phyloP scores from a whole-genome alignment of 768 basidiomycete species.

The Psilocybe subaeruginosa region DNA sequence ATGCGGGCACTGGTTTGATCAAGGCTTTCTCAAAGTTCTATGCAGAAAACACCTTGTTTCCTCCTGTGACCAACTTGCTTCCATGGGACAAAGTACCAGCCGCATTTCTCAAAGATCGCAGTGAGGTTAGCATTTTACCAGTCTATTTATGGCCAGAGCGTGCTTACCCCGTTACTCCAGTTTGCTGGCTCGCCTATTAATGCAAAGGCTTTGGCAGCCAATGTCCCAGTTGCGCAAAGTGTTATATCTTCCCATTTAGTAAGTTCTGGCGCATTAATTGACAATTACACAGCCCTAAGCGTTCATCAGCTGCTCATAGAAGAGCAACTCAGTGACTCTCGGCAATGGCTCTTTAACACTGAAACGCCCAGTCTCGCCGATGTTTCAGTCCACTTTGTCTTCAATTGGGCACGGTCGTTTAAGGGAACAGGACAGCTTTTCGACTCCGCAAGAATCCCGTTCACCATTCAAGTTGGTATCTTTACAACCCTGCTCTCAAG shows the following conservation, averaged over 20 bases:
- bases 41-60: slow-evolving; percentile 46
- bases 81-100: slow-evolving; percentile 52
- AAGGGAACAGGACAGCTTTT: slow-evolving; percentile 37
- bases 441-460: slow-evolving; percentile 39
- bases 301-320: slow-evolving; percentile 32
- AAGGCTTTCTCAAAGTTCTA: slow-evolving; percentile 52
- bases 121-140: slow-evolving; percentile 34
- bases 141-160: neutral
- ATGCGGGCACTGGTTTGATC: slow-evolving; percentile 47
- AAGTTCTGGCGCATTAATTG: slow-evolving; percentile 9
- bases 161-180: slow-evolving; percentile 24
- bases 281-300: neutral
- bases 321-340: slow-evolving; percentile 50
- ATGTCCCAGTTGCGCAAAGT: slow-evolving; percentile 35
- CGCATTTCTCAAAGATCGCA: slow-evolving; percentile 52
- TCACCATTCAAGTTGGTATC: slow-evolving; percentile 39
- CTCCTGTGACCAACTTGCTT: slow-evolving; percentile 38
- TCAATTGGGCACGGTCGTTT: slow-evolving; percentile 46
- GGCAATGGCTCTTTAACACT: slow-evolving; percentile 63
- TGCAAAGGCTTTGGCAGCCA: slow-evolving; percentile 34
- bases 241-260: slow-evolving; percentile 52
- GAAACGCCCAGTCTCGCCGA: slow-evolving; percentile 54
- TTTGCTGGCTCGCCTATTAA: slow-evolving; percentile 40
- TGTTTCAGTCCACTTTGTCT: slow-evolving; percentile 51
- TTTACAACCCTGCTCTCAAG: neutral